phyloP scores from a whole-genome alignment of 805 yeast species.

The Starmera quercuum region DNA sequence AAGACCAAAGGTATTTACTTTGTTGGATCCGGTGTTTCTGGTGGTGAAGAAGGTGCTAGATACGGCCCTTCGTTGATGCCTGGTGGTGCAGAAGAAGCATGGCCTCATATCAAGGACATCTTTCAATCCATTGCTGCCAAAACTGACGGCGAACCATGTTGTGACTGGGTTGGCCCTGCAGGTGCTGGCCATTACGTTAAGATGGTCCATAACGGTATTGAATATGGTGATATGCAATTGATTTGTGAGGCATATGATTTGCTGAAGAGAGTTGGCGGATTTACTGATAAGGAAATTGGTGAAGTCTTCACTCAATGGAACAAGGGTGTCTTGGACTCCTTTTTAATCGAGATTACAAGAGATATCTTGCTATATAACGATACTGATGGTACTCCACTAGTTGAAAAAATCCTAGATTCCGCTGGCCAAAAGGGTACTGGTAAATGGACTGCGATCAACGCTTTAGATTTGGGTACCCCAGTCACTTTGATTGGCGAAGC shows the following conservation, averaged over 20 bases:
- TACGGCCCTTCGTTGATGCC: conserved; percentile 99
- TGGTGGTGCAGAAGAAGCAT: conserved; percentile 96
- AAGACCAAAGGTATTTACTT: conserved; percentile 80
- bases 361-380: conserved; percentile 89
- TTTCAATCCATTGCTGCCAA: conserved; percentile 96
- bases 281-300: conserved; percentile 86
- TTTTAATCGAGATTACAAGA: conserved; percentile 93
- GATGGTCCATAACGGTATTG: conserved; percentile 99
- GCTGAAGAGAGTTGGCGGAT: conserved; percentile 88
- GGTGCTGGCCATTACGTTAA: conserved; percentile 99
- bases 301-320: conserved; percentile 91
- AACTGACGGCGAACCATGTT: conserved; percentile 97
- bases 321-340: conserved; percentile 95
- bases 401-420: conserved; percentile 91
- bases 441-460: conserved; percentile 99
- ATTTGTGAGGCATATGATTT: conserved; percentile 96
- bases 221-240: conserved; percentile 99
- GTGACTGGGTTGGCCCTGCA: conserved; percentile 99
- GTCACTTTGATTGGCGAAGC: conserved; percentile 98
- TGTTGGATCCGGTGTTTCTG: conserved; percentile 99
- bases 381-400: conserved; percentile 84
- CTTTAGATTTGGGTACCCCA: conserved; percentile 96
- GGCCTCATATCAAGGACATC: conserved; percentile 97
- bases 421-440: conserved; percentile 99
- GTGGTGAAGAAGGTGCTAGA: conserved; percentile 99